Conservation (phyloP, 148 eudicot species). For the Bassia scoparia region DNA sequence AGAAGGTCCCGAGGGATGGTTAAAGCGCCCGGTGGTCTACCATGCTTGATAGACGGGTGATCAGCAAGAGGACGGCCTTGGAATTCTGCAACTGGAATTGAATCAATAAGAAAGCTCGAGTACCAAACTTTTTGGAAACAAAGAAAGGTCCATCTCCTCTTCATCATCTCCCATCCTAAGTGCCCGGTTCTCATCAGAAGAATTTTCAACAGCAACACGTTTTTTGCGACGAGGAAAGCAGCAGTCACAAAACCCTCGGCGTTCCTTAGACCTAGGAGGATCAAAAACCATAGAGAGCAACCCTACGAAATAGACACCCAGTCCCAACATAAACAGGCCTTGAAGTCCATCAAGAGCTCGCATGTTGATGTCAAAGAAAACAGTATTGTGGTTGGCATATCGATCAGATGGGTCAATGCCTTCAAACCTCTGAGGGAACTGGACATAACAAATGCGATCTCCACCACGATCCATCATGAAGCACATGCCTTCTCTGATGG, state of each 20-base stretch:
- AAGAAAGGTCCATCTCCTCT: slow-evolving; percentile 64
- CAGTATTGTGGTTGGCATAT: slow-evolving; percentile 93
- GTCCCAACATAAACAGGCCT: slow-evolving; percentile 94
- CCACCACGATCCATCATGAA: slow-evolving; percentile 99
- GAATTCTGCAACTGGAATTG: slow-evolving; percentile 87
- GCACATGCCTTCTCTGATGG: slow-evolving; percentile 93
- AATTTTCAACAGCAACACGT: slow-evolving; percentile 22
- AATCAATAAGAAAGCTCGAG: slow-evolving; percentile 66
- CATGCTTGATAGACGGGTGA: slow-evolving; percentile 81
- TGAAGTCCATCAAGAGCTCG: slow-evolving; percentile 92
- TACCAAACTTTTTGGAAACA: slow-evolving; percentile 69
- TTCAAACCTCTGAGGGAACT: slow-evolving; percentile 92
- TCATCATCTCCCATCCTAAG: slow-evolving; percentile 68
- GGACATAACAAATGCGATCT: slow-evolving; percentile 82
- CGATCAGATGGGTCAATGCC: slow-evolving; percentile 97
- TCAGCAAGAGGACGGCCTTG: slow-evolving; percentile 92
- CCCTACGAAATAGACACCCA: slow-evolving; percentile 79
- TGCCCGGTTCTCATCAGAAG: slow-evolving; percentile 51
- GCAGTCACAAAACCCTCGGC: slow-evolving; percentile 48
- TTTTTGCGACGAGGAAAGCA: slow-evolving; percentile 50
- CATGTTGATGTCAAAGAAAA: slow-evolving; percentile 94
- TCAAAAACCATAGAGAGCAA: slow-evolving; percentile 88
- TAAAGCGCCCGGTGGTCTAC: slow-evolving; percentile 85
- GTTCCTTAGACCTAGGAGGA: slow-evolving; percentile 78
- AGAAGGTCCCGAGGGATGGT: slow-evolving; percentile 79